phyloP scores from a whole-genome alignment of 2,329 filamentous ascomycete species.

The Pseudogymnoascus sp. region DNA sequence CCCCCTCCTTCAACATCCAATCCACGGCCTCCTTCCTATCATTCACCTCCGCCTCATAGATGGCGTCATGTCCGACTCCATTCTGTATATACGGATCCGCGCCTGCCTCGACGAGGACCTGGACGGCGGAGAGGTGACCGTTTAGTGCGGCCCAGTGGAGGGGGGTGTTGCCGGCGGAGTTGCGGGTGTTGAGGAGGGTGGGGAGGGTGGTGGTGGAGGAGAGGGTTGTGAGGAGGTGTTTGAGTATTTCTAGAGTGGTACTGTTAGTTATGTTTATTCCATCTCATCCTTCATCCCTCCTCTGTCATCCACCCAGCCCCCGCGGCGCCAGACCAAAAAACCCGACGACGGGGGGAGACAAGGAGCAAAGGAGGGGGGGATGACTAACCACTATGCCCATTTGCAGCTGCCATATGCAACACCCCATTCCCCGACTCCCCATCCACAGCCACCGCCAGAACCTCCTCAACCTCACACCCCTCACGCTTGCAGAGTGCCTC shows the following conservation, averaged over 20 bases:
- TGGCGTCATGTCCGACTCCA: conserved; percentile 72
- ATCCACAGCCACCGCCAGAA: conserved; percentile 67
- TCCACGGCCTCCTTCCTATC: conserved; percentile 61
- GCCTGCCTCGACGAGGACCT: conserved; percentile 67
- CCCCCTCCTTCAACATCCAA: conserved; percentile 38
- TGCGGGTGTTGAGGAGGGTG: conserved; percentile 61
- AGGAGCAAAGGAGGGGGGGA: no score
- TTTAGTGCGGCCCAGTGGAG: conserved; percentile 93
- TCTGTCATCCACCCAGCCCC: background rate
- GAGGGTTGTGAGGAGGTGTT: conserved; percentile 40
- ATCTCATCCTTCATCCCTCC: background rate
- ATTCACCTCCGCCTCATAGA: conserved; percentile 67
- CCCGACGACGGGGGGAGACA: background rate
- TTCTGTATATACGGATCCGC: conserved; percentile 76
- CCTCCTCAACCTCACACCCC: conserved; percentile 45
- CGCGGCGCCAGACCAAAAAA: background rate
- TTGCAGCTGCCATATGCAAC: conserved; percentile 88
- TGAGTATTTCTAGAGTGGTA: conserved; percentile 44
- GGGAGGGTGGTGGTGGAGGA: conserved; percentile 27
- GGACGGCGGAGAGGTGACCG: conserved; percentile 75
- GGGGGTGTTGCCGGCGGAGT: conserved; percentile 80
- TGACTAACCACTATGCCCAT: conserved; percentile 71
- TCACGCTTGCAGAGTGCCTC: conserved; percentile 57
- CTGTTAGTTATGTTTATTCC: no score
- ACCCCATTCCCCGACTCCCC: conserved; percentile 69